Base-by-base conservation (phyloP, 495 filamentous ascomycete genomes). In the Podospora sp. region DNA sequence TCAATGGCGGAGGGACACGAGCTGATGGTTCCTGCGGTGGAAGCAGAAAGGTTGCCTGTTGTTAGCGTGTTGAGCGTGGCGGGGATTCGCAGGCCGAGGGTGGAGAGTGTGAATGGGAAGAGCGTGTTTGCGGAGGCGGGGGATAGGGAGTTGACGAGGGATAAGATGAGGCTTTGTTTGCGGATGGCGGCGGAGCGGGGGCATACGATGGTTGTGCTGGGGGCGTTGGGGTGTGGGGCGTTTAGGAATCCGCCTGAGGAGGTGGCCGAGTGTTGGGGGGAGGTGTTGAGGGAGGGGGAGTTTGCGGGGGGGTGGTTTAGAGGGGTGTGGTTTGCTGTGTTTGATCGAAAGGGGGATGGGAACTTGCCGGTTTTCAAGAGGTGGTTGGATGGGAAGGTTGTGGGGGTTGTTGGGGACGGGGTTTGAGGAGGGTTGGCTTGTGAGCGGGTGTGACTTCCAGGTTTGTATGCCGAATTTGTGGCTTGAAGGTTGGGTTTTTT, bases 151-250 rank as follows among this genome's bases (percentile, higher is more conserved):
- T 29, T 80, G 20, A 90, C 82, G 76, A 82, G 84, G 66, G 73
- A 80, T 12, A 90, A 90, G 71, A 91, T 91, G 76, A 77, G 87
- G 26, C 59, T 85, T 50, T 78, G 81, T 25, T 77, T 91, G 25
- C 81, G 87, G 2, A 76, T 89, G 21, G 83, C 86, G 20, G 87
- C 78, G 9, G 63, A 69, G 3, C 79, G 83, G 24, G 79, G 78
- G 11, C 87, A 89, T 70, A 76, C 80, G 16, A 77, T 79, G 71
- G 69, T 91, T 14, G 83, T 91, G 14, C 80, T 91, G 1, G 87
- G 88, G 0, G 88, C 88, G 0, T 68, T 92, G 21, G 89, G 89
- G 0, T 91, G 89, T 65, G 89, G 88, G 1, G 86, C 81, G 2
- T 90, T 89, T 75, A 68, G 63, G 6, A 89, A 91, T 68, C 89